These are phyloP conservation scores for Dendrocalamus sinicus DNA, from an alignment of 176 grass and related monocot species.

Conservation along the genomic window DNA sequence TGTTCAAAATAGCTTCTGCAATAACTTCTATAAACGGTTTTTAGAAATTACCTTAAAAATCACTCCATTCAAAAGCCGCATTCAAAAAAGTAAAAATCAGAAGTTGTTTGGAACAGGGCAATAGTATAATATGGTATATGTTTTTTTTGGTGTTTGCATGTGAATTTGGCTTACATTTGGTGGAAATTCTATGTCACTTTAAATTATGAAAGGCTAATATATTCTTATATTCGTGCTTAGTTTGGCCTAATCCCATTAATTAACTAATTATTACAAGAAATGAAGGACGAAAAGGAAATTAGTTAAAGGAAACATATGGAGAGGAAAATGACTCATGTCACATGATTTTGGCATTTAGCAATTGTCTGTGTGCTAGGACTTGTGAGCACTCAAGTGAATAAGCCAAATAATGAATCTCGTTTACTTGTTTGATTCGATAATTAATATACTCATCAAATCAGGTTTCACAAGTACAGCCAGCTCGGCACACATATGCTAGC, in stretches of 20 bases:
- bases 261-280: background rate
- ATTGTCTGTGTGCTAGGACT: background rate
- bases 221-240: background rate
- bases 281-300: background rate
- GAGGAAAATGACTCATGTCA: slow-evolving; percentile 52
- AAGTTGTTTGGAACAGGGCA: no score
- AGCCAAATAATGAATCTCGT: background rate
- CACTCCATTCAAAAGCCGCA: no score
- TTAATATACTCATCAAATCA: background rate
- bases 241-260: background rate
- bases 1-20: no score
- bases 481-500: background rate
- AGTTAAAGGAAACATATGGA: background rate
- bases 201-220: background rate
- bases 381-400: background rate
- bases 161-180: background rate
- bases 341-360: slow-evolving; percentile 51
- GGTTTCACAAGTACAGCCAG: slow-evolving; percentile 11
- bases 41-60: no score
- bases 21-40: no score
- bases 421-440: background rate
- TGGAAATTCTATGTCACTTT: background rate
- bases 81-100: no score
- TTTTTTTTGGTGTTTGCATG: background rate
- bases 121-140: background rate